A percentile compares a stretch with the other conserved stretches of the same genome.
Evolutionary conservation across 1,284 basidiomycete genomes (phyloP).

Genomic region (Ganoderma meredithae): DNA sequence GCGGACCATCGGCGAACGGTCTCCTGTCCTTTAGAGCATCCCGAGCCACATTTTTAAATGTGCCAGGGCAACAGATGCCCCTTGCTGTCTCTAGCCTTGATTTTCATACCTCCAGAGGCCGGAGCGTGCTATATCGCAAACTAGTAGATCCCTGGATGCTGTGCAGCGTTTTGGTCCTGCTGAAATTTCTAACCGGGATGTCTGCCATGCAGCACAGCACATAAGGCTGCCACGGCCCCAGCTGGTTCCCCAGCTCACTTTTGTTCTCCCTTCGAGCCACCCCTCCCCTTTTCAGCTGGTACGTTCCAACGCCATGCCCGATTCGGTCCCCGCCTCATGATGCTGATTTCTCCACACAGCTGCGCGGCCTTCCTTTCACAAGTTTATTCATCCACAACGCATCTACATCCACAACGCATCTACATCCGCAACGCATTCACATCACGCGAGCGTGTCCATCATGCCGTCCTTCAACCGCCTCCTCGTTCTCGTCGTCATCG

Average conservation of each 20-base stretch:
- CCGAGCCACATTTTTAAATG: neutral
- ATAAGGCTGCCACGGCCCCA: neutral
- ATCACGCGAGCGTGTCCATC: neutral
- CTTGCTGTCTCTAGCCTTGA: neutral
- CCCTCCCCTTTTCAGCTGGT: neutral
- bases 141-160: neutral
- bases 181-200: neutral
- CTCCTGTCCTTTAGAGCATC: neutral
- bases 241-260: neutral
- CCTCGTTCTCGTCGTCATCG: neutral
- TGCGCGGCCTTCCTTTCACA: constrained; percentile 5
- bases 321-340: neutral
- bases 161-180: neutral
- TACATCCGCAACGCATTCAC: neutral
- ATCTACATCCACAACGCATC: neutral
- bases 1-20: too few species aligned
- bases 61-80: neutral
- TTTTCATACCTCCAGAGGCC: neutral
- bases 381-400: neutral
- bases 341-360: neutral
- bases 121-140: neutral
- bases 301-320: neutral
- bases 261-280: neutral
- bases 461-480: constrained; percentile 1
- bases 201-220: neutral